A percentile compares a stretch with the other conserved stretches of the same genome.
These are phyloP conservation scores for Hypoxylon sp. DNA, from an alignment of 2,329 filamentous ascomycete species.

Conservation along the genomic window DNA sequence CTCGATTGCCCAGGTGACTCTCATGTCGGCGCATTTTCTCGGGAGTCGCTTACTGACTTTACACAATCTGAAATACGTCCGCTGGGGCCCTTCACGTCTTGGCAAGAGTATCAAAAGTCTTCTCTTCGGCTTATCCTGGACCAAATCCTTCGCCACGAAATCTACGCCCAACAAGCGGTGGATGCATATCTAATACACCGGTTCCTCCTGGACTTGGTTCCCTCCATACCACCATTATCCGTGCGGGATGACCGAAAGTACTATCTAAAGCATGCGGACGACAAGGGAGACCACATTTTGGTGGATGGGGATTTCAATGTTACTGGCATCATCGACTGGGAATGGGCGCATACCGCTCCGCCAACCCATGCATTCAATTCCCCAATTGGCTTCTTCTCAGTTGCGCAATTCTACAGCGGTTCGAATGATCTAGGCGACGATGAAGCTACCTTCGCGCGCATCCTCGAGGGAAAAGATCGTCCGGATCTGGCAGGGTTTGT, in stretches of 20 bases:
- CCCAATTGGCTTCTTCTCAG: slow-evolving; percentile 54
- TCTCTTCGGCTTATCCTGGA: slow-evolving; percentile 54
- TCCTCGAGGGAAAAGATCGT: slow-evolving; percentile 52
- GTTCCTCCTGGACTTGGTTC: slow-evolving; percentile 56
- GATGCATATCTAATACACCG: slow-evolving; percentile 57
- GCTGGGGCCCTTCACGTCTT: slow-evolving; percentile 52
- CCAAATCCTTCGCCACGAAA: slow-evolving; percentile 53
- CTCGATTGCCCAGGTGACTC: slow-evolving; percentile 46
- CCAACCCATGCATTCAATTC: slow-evolving; percentile 57
- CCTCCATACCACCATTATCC: slow-evolving; percentile 40
- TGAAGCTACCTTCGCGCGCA: slow-evolving; percentile 53
- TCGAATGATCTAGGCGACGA: slow-evolving; percentile 53
- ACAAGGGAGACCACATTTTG: slow-evolving; percentile 63
- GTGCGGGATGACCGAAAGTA: slow-evolving; percentile 49
- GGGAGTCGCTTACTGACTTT: slow-evolving; percentile 54
- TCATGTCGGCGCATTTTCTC: slow-evolving; percentile 53
- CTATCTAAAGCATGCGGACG: slow-evolving; percentile 61
- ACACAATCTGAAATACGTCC: slow-evolving; percentile 45
- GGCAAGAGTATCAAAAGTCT: slow-evolving; percentile 52
- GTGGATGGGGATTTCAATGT: slow-evolving; percentile 60
- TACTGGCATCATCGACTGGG: slow-evolving; percentile 62
- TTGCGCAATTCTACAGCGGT: slow-evolving; percentile 57
- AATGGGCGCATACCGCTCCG: slow-evolving; percentile 53
- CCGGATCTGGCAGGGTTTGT: slow-evolving; percentile 54
- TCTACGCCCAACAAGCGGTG: slow-evolving; percentile 51